Base-by-base conservation (phyloP, 345 rosid genomes). In the Noccaea bulbosa region DNA sequence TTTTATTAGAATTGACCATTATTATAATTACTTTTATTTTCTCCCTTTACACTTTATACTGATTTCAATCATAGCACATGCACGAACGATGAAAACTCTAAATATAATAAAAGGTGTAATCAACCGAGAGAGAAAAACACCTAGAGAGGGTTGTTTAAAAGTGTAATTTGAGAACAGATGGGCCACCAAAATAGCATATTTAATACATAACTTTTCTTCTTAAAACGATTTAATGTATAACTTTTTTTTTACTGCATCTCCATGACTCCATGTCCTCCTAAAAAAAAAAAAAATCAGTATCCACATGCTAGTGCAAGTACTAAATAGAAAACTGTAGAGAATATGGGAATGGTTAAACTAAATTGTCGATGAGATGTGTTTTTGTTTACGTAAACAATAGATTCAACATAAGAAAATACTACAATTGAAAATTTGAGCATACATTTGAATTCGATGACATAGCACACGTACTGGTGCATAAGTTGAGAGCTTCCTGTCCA, bases 1-100 rank as follows among this genome's bases (percentile, higher is more conserved):
- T 43, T 33, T 70, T 27, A 62, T 41, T 24, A 51, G 35, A 52
- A 37, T 75, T 53, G 58, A 68, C 52, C 27, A 45, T 45, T 40
- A 39, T 6, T 67, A 43, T 66, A 51, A 59, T 40, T 41, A 16
- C 11, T 41, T n/a, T 52, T 73, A 20, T 49, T 65, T 50, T 46
- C 46, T 59, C 35, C n/a, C 41, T 32, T 20, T 22, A 7, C 43
- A 60, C 55, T 51, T 50, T 43, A 51, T 27, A 15, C 44, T 68
- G 69, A 75, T 75, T 16, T 62, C 58, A 75, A 68, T 68, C 74
- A 75, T 69, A 62, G 65, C 64, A 75, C 78, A 75, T 69, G 74
- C 78, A 75, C 70, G 65, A 55, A 34, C 59, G 12, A 39, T 16
- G 27, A 0, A 44, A 37, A 64, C 27, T 20, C 30, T 40, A 74